Evolutionary conservation across 1,284 basidiomycete genomes (phyloP).

Genomic region (Puccinia hordei): DNA sequence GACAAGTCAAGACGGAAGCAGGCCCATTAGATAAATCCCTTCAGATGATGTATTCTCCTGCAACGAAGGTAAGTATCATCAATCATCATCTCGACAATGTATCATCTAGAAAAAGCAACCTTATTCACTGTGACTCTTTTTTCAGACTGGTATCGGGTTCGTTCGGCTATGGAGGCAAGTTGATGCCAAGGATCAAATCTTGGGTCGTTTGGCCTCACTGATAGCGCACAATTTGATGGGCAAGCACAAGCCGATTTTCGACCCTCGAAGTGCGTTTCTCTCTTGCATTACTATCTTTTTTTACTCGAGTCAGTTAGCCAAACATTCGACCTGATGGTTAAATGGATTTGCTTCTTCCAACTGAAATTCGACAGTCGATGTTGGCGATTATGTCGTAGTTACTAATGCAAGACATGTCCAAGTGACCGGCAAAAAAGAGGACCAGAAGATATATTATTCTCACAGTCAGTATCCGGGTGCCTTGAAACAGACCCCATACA

Average conservation of each 20-base stretch:
- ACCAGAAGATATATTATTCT: constrained; percentile 83
- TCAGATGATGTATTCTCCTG: constrained; percentile 12
- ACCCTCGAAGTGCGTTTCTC: constrained; percentile 69
- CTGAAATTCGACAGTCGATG: constrained; percentile 64
- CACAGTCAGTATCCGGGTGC: constrained; percentile 94
- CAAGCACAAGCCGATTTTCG: constrained; percentile 97
- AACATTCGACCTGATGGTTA: not conserved
- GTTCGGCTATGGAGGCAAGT: constrained; percentile 94
- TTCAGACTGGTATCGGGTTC: constrained; percentile 86
- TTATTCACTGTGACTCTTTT: not conserved
- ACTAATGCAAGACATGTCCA: constrained; percentile 82
- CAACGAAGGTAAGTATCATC: not conserved
- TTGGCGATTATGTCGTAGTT: constrained; percentile 96
- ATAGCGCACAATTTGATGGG: constrained; percentile 97
- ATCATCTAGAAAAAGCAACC: not conserved
- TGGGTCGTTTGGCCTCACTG: constrained; percentile 88
- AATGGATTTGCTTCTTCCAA: not conserved
- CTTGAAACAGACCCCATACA: constrained; percentile 83
- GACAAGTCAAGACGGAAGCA: too few relatives aligned
- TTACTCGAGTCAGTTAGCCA: not conserved
- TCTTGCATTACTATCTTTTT: not conserved
- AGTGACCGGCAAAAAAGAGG: constrained; percentile 84
- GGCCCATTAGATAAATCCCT: not conserved
- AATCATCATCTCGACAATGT: not conserved
- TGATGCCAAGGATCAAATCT: constrained; percentile 81